Evolutionary conservation across 2,329 filamentous ascomycete genomes (phyloP).

Genomic region (Diplocarpon rosae): DNA sequence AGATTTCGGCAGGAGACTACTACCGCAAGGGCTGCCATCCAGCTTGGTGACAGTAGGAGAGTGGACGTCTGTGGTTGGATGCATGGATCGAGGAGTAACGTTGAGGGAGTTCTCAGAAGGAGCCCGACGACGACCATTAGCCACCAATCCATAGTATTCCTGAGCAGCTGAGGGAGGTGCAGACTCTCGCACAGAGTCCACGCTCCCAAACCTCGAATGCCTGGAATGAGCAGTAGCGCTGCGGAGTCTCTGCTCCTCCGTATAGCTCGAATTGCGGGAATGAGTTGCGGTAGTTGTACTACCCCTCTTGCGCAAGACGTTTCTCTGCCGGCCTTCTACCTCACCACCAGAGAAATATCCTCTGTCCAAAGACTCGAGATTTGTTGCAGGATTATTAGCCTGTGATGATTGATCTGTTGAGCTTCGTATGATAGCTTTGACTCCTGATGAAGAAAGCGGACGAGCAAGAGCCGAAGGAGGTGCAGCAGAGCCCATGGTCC

Average conservation of each 20-base stretch:
- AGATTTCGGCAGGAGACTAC: slow-evolving; percentile 28
- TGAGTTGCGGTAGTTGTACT: slow-evolving; percentile 42
- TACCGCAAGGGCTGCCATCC: slow-evolving; percentile 29
- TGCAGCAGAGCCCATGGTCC: slow-evolving; percentile 45
- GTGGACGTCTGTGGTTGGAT: slow-evolving; percentile 41
- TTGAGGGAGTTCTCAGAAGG: slow-evolving; percentile 40
- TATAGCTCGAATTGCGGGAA: slow-evolving; percentile 64
- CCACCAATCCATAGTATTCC: slow-evolving; percentile 51
- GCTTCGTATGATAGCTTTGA: slow-evolving; percentile 20
- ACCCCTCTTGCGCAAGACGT: slow-evolving; percentile 70
- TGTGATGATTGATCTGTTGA: slow-evolving; percentile 26
- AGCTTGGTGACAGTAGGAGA: slow-evolving; percentile 51
- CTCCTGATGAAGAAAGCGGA: slow-evolving; percentile 20
- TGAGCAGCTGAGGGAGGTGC: slow-evolving; percentile 52
- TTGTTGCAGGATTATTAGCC: slow-evolving; percentile 33
- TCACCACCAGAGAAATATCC: slow-evolving; percentile 93
- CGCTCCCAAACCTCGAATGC: slow-evolving; percentile 69
- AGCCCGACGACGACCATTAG: slow-evolving; percentile 27
- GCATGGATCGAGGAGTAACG: slow-evolving; percentile 51
- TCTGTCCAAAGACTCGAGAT: slow-evolving; percentile 47
- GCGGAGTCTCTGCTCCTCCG: slow-evolving; percentile 60
- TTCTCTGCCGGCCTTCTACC: slow-evolving; percentile 62
- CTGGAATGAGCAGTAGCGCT: slow-evolving; percentile 55
- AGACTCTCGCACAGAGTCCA: slow-evolving; percentile 60
- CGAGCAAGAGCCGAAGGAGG: slow-evolving; percentile 21